A percentile compares a stretch with the other conserved stretches of the same genome.
Conservation (phyloP, 805 yeast species). For the Starmerella vaccinii region DNA sequence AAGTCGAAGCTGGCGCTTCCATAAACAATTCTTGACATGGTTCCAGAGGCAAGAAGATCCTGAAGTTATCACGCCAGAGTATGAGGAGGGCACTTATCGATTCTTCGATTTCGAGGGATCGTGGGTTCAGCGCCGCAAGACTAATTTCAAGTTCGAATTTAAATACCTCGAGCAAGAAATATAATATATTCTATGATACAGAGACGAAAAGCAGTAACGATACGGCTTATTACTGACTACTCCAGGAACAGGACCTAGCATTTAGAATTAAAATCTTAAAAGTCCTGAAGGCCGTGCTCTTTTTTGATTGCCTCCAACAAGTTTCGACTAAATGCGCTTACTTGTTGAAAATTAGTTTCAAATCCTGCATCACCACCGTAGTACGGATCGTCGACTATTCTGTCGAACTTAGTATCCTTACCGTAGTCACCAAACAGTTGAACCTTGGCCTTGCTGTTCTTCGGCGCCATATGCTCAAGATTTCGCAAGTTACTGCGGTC, state of each 20-base stretch:
- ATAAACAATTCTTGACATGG: conserved; percentile 68
- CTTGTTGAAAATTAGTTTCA: conserved; percentile 65
- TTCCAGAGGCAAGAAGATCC: conserved; percentile 58
- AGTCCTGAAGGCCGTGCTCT: conserved; percentile 1
- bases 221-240: too few species aligned
- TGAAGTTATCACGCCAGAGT: conserved; percentile 34
- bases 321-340: conserved; percentile 61
- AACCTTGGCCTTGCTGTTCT: conserved; percentile 40
- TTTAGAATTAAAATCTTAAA: neutral
- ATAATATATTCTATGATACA: conserved; percentile 9
- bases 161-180: conserved; percentile 37
- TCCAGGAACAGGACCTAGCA: neutral
- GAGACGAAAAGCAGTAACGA: neutral
- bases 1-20: conserved; percentile 73
- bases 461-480: conserved; percentile 39
- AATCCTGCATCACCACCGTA: conserved; percentile 83
- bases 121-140: conserved; percentile 53
- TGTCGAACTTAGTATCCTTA: conserved; percentile 40
- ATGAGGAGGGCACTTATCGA: conserved; percentile 50
- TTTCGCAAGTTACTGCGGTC: conserved; percentile 37
- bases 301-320: conserved; percentile 38
- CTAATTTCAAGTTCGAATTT: conserved; percentile 46
- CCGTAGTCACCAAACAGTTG: conserved; percentile 75
- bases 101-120: conserved; percentile 74
- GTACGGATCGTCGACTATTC: conserved; percentile 79